Base-by-base conservation (phyloP, 1,139 yeast genomes). In the Debaryomycetaceae sp. region DNA sequence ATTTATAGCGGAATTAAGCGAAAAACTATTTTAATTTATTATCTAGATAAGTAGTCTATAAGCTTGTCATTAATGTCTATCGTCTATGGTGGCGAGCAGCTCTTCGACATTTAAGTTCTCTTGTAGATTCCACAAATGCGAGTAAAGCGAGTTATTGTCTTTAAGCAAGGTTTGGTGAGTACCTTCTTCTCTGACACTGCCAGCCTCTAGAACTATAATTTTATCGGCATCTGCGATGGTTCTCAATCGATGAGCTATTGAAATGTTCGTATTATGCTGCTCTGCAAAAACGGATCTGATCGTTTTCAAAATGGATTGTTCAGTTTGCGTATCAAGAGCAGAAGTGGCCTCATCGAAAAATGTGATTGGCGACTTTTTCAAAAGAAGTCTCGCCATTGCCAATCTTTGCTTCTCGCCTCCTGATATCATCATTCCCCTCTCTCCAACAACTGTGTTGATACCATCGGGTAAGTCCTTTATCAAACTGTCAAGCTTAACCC, bases 391-490 rank as follows among this genome's bases (percentile, higher is more conserved):
- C 0, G 97, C 95, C 55, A 93, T 89, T 0, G 99, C 99, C 44
- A 93, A 72, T 50, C 99, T 75, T 65, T 93, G 99, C 62, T 95
- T 91, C 63, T 93, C 99, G 46, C 99, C 99, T 11, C 99, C 99
- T 8, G 97, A 89, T 40, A 93, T 90, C 99, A 93, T 93, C 78
- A 93, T 77, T 22, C 99, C 99, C 55, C 99, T 74, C 65, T 95
- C 99, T 42, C 99, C 99, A n/a, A 93, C 99, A 45, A 87, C 74
- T 0, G 99, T 93, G 34, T 85, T 72, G 38, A 78, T 72, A 1
- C 97, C 97, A 11, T 87, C 87, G 0, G 99, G 98, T 40, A 93
- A 69, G 42, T 85, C 88, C 6, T 65, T 57, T 20, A 95, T 75
- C 39, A 91, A 69, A 20, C 68, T 65, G 47, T 81, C 80, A 46